Base-by-base conservation (phyloP, 2,329 filamentous ascomycete genomes). In the Lachnellula hyalina region DNA sequence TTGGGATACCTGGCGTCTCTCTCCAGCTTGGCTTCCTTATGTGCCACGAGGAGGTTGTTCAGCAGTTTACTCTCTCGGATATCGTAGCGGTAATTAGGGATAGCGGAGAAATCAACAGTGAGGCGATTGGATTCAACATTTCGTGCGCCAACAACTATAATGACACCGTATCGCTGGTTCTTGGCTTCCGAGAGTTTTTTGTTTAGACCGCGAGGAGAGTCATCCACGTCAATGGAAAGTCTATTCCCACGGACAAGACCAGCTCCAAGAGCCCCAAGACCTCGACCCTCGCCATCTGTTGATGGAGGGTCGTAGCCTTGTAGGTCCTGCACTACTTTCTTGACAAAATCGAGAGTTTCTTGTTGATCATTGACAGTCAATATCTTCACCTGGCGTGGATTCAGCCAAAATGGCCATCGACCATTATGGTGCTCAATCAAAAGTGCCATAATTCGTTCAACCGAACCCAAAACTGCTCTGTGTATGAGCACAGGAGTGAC, bases 391-490 rank as follows among this genome's bases (percentile, higher is more conserved):
- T 94, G 91, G 5, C 84, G 82, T 1, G 90, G 90, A 53, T 88
- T 92, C 9, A 96, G 77, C 91, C 90, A 96, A 69, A 96, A 93
- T 3, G 90, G 90, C 83, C 89, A 95, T 55, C 79, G 81, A 15
- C 89, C 89, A 54, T 86, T 79, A 63, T 92, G 90, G 61, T 89
- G 86, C 71, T 96, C 91, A 53, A 94, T 92, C 41, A 96, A 72
- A 14, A 96, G 76, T 3, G 90, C 90, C 79, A 96, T 86, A 58
- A 96, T 83, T 46, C 91, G 81, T 72, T 96, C 90, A 5, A 95
- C 80, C 0, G 89, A 94, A 15, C 90, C 90, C 50, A 95, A 79
- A 36, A 96, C 87, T 14, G 91, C 90, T 49, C 90, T 83, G 68
- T 96, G 90, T 50, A 96, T 86, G 67, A 96, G 81, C 38, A 96